Evolutionary conservation across 345 rosid species (phyloP), one percentile per base, ranked within the genome.

Genomic region (Cardiospermum halicacabum): DNA sequence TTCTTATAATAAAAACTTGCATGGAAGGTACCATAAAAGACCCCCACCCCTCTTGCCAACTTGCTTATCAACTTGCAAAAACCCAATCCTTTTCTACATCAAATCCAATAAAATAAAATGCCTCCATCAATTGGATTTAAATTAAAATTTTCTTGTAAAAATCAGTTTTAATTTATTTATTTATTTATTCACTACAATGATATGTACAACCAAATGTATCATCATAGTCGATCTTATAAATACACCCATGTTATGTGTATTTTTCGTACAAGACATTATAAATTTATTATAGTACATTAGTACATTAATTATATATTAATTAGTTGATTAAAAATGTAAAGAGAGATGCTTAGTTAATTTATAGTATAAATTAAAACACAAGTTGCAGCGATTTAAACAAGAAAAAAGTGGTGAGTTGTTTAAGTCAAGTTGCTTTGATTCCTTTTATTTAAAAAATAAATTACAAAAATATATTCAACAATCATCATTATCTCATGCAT

Each of bases 31-130:
- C 69, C 73, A 69, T 70, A 72, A 74, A 67, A 69, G 65, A 72
- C 71, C 56, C 49, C 59, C 54, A 67, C 62, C 72, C 71, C 58
- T 37, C 65, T 49, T 68, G 72, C 77, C 86, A 66, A 82, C 77
- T 80, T 82, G 87, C 84, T 62, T 7, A 36, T 67, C 84, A 82
- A 80, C 72, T 79, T 76, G 85, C 83, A 67, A 30, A 49, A 7
- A n/a, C 34, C n/a, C n/a, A n/a, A 0, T 54, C 61, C 70, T 16
- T 42, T 48, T 55, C 72, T 69, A 42, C 58, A 56, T 50, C 78
- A 70, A 21, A 27, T 19, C 15, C 21, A 48, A n/a, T n/a, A 61
- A 67, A 57, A 56, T 57, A 69, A 64, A 31, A 32, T 28, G 22
- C 49, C n/a, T 43, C 21, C 1, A 16, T 43, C 2, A n/a, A 43